Evolutionary conservation across 306 rosid species (phyloP).

Genomic region (Sindora glabra): DNA sequence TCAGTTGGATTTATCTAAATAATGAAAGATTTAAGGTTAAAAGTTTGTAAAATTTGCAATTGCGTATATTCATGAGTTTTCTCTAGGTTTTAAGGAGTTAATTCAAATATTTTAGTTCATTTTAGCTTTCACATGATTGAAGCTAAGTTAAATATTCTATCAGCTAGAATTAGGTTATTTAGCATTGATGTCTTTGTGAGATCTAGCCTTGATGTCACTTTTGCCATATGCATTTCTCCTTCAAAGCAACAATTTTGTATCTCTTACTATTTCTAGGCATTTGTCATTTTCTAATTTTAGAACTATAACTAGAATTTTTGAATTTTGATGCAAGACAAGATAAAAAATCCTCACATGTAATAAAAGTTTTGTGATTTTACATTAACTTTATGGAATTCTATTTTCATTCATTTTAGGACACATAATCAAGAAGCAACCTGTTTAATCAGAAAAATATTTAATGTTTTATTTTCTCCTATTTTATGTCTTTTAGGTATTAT

Average conservation of each 20-base stretch:
- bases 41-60: not conserved
- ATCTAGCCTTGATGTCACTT: too few relatives aligned
- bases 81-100: not conserved
- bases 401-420: too few relatives aligned
- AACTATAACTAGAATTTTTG: too few relatives aligned
- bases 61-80: not conserved
- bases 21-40: not conserved
- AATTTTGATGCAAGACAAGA: conserved; percentile 60
- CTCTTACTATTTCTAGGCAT: not conserved
- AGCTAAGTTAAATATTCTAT: not conserved
- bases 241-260: not conserved
- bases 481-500: too few relatives aligned
- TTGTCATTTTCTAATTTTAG: not conserved
- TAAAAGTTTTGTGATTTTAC: too few relatives aligned
- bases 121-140: not conserved
- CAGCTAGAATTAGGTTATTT: not conserved
- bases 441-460: too few relatives aligned
- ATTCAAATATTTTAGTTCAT: not conserved
- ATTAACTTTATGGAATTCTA: not conserved
- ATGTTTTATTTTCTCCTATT: too few relatives aligned
- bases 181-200: conserved; percentile 4
- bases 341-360: too few relatives aligned
- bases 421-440: not conserved
- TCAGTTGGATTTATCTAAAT: not conserved
- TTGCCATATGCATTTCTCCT: not conserved